Conservation (phyloP, 257 asterid species). For the Anisodus tanguticus region DNA sequence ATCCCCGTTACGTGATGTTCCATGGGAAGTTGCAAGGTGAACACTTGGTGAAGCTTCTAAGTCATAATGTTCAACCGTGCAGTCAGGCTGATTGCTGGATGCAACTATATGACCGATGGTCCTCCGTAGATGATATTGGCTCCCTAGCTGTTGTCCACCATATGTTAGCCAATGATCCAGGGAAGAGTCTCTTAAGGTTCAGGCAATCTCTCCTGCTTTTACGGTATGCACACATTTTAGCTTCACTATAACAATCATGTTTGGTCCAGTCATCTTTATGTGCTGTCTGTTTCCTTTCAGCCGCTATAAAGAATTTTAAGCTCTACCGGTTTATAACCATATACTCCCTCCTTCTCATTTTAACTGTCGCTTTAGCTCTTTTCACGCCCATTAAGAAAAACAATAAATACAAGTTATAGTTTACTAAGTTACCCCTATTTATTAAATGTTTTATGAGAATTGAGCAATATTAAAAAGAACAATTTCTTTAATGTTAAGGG, state of each 20-base stretch:
- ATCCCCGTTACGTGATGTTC: constrained; percentile 82
- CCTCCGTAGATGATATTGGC: constrained; percentile 93
- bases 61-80: constrained; percentile 65
- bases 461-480: too few relatives aligned
- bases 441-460: too few relatives aligned
- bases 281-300: constrained; percentile 16
- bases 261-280: constrained; percentile 12
- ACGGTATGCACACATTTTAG: constrained; percentile 49
- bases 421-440: too few relatives aligned
- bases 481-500: not conserved
- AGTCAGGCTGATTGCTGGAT: constrained; percentile 98
- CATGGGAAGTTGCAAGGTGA: constrained; percentile 76
- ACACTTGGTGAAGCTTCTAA: constrained; percentile 69
- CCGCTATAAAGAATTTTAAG: not conserved
- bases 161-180: constrained; percentile 85
- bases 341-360: too few relatives aligned
- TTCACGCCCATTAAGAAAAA: too few relatives aligned
- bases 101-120: constrained; percentile 91
- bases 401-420: too few relatives aligned
- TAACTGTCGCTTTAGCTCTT: too few relatives aligned
- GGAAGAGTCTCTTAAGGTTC: constrained; percentile 82
- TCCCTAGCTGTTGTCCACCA: constrained; percentile 95
- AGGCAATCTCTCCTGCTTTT: constrained; percentile 89
- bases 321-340: not conserved
- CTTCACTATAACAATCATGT: constrained; percentile 19